Evolutionary conservation across 495 filamentous ascomycete species (phyloP), one percentile per base, ranked within the genome.

Genomic region (Eremomyces bilateralis): DNA sequence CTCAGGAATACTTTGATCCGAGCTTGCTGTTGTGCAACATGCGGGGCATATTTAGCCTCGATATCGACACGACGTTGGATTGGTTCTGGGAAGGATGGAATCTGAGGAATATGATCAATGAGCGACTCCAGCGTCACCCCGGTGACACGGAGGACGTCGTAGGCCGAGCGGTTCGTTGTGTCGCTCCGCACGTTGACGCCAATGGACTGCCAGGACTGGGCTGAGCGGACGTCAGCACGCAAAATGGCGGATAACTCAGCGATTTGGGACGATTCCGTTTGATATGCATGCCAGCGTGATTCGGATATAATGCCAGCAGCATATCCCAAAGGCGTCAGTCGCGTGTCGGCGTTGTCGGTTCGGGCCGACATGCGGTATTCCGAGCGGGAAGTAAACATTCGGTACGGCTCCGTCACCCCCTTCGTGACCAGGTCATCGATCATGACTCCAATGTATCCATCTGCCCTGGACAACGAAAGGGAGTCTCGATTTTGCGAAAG

Each of bases 341-440:
- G 75, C 3, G 73, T 47, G 54, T 97, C 88, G 27, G 88, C 88
- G 51, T 97, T 95, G 59, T 97, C 88, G 33, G 84, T 69, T 35
- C 88, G 73, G 5, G 80, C 70, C 21, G 71, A 76, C 64, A 97
- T 83, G 32, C 88, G 79, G 58, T 90, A 97, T 53, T 97, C 88
- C 57, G 73, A 84, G 37, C 88, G 74, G 13, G 80, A 81, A 4
- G 88, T 95, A 62, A 97, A 97, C 90, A 97, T 95, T 40, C 88
- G 72, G 57, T 97, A 97, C 0, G 88, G 88, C 54, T 97, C 88
- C 5, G 77, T 80, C 10, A 97, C 85, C 30, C 88, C 88, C 55
- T 94, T 95, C 20, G 88, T 97, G 54, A 93, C 73, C 29, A 97
- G 71, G 51, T 97, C 88, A 54, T 97, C 88, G 51, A 97, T 88